Evolutionary conservation across 129 eudicot genomes (phyloP), one percentile per base, ranked within the genome.

Genomic region (Arctium lappa): DNA sequence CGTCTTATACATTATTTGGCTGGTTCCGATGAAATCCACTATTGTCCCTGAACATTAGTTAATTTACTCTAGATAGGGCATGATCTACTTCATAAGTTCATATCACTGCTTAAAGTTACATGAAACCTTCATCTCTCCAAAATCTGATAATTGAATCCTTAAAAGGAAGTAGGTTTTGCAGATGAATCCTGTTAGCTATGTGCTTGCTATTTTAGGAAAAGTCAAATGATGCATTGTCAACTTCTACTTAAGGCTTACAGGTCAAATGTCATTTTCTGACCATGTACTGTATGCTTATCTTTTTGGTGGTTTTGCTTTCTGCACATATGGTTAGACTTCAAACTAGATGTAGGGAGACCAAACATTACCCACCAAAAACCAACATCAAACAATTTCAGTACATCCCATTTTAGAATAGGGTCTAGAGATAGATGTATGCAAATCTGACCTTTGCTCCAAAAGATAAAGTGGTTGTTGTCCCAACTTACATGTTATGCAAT

Each of bases 201-300:
- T 6, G 29, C 11, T 37, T 72, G 50, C 48, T 16, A 72, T 36
- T 36, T 36, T 36, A 36, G 22, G 75, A 15, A 5, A 72, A 72
- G 76, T 72, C 39, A 32, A 79, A 29, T 39, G 82, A 56, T 79
- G 18, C 37, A 18, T 9, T 11, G 82, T 78, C 73, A 29, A 13
- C 74, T 65, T 78, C 56, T 12, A n/a, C 10, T 34, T 5, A 36
- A 29, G n/a, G 53, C 22, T 62, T 77, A n/a, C 27, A 56, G 80
- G 8, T 76, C 80, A 53, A 8, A 33, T 76, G 80, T 56, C 36
- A 30, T 56, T 56, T 53, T 76, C 80, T n/a, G 4, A 36, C 15
- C 48, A 33, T 53, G 27, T 65, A 65, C 66, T 60, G 8, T 16
- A 60, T 60, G 66, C 29, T 60, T 60, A 60, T n/a, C 7, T 60